Percentiles rank a stretch among this genome's conserved stretches.
Evolutionary conservation across 2,329 filamentous ascomycete species (phyloP).

Genomic region (Conoideocrella luteorostrata): DNA sequence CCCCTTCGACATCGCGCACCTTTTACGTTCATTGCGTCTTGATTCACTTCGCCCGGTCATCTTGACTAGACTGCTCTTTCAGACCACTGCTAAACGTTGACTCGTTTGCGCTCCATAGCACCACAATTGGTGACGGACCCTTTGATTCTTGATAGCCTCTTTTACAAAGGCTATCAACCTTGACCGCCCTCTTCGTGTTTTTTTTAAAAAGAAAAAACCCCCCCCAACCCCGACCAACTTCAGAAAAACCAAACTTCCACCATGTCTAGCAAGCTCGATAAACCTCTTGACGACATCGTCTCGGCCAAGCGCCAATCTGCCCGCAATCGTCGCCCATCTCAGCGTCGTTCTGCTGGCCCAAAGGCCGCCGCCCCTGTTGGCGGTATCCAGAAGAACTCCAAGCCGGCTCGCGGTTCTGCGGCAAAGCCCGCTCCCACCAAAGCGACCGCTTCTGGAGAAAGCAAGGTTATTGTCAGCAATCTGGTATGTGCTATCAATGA

Average conservation of each 20-base stretch:
- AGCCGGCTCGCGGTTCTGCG: slow-evolving; percentile 49
- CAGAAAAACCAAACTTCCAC: slow-evolving; percentile 28
- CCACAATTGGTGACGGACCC: neutral
- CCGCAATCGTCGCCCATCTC: slow-evolving; percentile 41
- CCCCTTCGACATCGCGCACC: neutral
- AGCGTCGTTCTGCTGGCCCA: slow-evolving; percentile 45
- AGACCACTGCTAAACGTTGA: slow-evolving; percentile 3
- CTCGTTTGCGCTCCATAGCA: slow-evolving; percentile 1
- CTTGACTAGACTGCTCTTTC: slow-evolving; percentile 6
- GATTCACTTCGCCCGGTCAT: neutral
- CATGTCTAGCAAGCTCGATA: slow-evolving; percentile 94
- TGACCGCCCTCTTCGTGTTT: no score
- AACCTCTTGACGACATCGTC: slow-evolving; percentile 96
- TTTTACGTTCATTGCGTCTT: neutral
- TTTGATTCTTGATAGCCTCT: neutral
- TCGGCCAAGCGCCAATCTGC: slow-evolving; percentile 61
- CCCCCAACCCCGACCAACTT: slow-evolving; percentile 25
- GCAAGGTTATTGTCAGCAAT: slow-evolving; percentile 98
- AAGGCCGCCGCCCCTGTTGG: slow-evolving; percentile 66
- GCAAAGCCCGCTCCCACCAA: slow-evolving; percentile 60
- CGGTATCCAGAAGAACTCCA: slow-evolving; percentile 76
- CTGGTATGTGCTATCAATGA: slow-evolving; percentile 58
- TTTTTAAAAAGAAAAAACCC: no score
- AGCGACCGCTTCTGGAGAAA: slow-evolving; percentile 61
- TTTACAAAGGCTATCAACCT: neutral